Evolutionary conservation across 305 asterid genomes (phyloP).

Genomic region (Andrographis paniculata): DNA sequence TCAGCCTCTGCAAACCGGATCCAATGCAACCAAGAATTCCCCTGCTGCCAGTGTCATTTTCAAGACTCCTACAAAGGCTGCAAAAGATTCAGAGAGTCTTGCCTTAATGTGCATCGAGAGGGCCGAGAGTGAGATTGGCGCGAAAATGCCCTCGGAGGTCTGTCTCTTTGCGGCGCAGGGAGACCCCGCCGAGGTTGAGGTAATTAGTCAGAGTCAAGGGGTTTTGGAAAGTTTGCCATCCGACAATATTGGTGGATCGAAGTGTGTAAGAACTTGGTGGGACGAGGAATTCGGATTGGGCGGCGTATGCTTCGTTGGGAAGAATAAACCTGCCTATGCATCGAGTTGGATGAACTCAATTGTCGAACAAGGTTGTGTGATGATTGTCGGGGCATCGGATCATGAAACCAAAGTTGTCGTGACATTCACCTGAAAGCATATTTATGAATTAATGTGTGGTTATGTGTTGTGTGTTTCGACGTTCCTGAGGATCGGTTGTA

Average conservation of each 20-base stretch:
- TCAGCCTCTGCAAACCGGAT: slow-evolving; percentile 3
- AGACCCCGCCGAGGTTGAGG: slow-evolving; percentile 12
- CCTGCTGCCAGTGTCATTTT: slow-evolving; percentile 20
- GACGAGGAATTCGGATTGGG: slow-evolving; percentile 19
- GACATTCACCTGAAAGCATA: background rate
- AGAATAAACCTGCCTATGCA: slow-evolving; percentile 20
- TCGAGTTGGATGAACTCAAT: slow-evolving; percentile 31
- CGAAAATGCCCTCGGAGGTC: slow-evolving; percentile 14
- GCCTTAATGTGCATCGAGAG: slow-evolving; percentile 24
- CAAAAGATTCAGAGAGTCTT: slow-evolving; percentile 14
- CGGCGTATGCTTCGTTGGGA: slow-evolving; percentile 22
- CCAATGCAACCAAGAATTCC: slow-evolving; percentile 6
- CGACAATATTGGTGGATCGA: background rate
- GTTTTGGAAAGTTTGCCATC: background rate
- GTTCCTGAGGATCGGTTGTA: too few species aligned
- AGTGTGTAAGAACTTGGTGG: slow-evolving; percentile 17
- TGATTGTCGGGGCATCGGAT: slow-evolving; percentile 12
- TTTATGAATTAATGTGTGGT: too few species aligned
- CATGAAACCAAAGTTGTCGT: background rate
- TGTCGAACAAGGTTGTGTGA: slow-evolving; percentile 28
- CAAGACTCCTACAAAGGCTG: slow-evolving; percentile 2
- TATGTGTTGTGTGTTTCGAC: too few species aligned
- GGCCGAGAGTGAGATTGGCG: slow-evolving; percentile 17
- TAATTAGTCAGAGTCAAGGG: slow-evolving; percentile 11
- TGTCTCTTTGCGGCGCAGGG: slow-evolving; percentile 18